These are phyloP conservation scores for Tritrichomonas foetus DNA, from an alignment of 208 protist genomes.

Conservation along the genomic window DNA sequence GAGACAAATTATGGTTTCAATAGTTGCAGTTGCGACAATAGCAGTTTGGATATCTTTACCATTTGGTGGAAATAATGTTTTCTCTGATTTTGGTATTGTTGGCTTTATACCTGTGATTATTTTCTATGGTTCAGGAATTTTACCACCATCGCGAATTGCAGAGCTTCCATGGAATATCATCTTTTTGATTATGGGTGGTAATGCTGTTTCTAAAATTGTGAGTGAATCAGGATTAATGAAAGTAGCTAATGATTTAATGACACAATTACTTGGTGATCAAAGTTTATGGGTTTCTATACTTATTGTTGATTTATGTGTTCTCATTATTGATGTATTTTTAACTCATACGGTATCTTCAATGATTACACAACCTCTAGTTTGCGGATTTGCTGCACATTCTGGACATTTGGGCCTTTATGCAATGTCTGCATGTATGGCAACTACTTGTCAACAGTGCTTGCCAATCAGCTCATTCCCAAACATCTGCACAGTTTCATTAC, in stretches of 20 bases:
- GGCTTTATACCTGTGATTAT: background rate
- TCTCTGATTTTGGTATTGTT: slow-evolving; percentile 28
- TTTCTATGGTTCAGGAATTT: background rate
- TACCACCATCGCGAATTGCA: background rate
- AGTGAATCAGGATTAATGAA: background rate
- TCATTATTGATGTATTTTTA: background rate
- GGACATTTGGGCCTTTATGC: background rate
- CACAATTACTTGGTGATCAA: background rate
- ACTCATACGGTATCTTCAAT: slow-evolving; percentile 33
- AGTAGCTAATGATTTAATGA: background rate
- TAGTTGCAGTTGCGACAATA: background rate
- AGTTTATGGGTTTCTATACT: slow-evolving; percentile 1
- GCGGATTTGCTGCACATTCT: background rate
- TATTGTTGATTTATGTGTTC: background rate
- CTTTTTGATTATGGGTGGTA: slow-evolving; percentile 7
- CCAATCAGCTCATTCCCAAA: slow-evolving; percentile 1
- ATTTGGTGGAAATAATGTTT: slow-evolving; percentile 10
- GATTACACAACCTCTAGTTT: slow-evolving; percentile 3
- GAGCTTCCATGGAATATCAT: slow-evolving; percentile 36
- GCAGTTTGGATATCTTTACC: background rate
- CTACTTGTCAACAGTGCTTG: background rate
- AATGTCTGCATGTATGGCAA: slow-evolving; percentile 26
- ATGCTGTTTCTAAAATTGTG: slow-evolving; percentile 5
- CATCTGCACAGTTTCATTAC: background rate
- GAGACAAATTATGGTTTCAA: background rate